These are phyloP conservation scores for Scheffersomyces lignosus DNA, from an alignment of 805 yeast species.

Conservation along the genomic window DNA sequence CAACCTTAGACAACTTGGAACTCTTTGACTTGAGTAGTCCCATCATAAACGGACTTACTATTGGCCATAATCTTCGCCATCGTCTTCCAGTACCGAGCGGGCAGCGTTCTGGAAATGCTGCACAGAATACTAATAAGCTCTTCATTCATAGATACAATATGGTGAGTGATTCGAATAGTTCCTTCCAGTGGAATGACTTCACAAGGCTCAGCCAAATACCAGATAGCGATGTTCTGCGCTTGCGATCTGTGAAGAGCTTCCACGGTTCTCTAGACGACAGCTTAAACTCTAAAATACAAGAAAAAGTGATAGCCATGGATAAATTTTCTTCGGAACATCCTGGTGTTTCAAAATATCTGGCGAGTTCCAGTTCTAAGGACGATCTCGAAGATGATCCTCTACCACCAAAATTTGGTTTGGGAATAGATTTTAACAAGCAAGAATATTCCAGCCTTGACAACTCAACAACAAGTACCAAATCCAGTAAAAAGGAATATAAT, in stretches of 20 bases:
- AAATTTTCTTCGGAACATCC: slow-evolving; percentile 6
- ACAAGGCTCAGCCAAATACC: too few relatives aligned
- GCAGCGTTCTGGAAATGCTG: slow-evolving; percentile 1
- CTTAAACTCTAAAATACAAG: slow-evolving; percentile 11
- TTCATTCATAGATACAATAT: slow-evolving; percentile 15
- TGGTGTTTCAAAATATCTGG: too few relatives aligned
- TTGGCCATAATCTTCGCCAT: slow-evolving; percentile 29
- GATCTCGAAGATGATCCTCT: too few relatives aligned
- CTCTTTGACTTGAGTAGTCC: slow-evolving; percentile 31
- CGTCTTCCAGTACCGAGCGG: slow-evolving; percentile 4
- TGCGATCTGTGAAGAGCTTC: slow-evolving; percentile 17
- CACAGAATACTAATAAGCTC: slow-evolving; percentile 9
- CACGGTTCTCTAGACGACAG: slow-evolving; percentile 24
- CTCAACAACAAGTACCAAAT: too few relatives aligned
- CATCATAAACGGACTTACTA: slow-evolving; percentile 32
- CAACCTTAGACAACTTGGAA: slow-evolving; percentile 13
- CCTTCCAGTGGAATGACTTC: too few relatives aligned
- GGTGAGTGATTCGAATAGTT: slow-evolving; percentile 2
- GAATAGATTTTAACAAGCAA: too few relatives aligned
- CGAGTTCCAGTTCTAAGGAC: too few relatives aligned
- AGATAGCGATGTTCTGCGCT: slow-evolving; percentile 7
- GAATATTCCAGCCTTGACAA: too few relatives aligned
- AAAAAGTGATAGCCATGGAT: slow-evolving; percentile 15
- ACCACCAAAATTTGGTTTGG: too few relatives aligned
- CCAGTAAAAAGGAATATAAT: slow-evolving; percentile 2